Conservation (phyloP, 139 green algal species). For the Trebouxia sp. region DNA sequence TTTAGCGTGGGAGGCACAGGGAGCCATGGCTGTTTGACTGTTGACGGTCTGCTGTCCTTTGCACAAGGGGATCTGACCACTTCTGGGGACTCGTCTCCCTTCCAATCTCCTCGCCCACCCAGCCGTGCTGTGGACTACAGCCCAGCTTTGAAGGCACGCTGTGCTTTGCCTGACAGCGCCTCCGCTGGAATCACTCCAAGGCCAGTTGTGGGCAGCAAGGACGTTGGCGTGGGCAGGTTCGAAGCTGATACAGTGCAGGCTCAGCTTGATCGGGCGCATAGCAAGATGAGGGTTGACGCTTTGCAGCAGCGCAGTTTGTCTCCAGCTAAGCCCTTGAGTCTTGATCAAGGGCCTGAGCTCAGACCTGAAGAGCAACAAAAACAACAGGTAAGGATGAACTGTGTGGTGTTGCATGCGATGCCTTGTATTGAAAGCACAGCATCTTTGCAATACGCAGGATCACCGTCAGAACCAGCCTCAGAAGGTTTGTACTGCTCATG, state of each 20-base stretch:
- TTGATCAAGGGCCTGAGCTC: no score
- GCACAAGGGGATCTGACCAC: neutral
- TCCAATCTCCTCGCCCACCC: neutral
- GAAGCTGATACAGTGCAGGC: neutral
- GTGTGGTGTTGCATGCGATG: no score
- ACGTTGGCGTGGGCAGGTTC: constrained; percentile 1
- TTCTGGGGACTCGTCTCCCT: neutral
- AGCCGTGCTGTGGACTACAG: neutral
- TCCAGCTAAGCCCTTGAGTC: no score
- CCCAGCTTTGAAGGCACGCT: neutral
- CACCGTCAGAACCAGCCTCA: no score
- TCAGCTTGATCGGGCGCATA: neutral
- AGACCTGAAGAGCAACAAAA: no score
- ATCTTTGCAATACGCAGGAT: no score
- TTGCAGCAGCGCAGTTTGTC: neutral
- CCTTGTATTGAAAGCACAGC: no score
- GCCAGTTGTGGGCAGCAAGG: neutral
- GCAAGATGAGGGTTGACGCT: no score
- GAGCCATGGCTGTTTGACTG: neutral
- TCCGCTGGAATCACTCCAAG: neutral
- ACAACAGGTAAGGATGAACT: no score
- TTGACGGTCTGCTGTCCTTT: neutral
- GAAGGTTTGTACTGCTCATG: no score
- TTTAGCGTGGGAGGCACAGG: no score
- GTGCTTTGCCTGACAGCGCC: neutral